Evolutionary conservation across 441 rosid genomes (phyloP).

Genomic region (Sinapis alba): DNA sequence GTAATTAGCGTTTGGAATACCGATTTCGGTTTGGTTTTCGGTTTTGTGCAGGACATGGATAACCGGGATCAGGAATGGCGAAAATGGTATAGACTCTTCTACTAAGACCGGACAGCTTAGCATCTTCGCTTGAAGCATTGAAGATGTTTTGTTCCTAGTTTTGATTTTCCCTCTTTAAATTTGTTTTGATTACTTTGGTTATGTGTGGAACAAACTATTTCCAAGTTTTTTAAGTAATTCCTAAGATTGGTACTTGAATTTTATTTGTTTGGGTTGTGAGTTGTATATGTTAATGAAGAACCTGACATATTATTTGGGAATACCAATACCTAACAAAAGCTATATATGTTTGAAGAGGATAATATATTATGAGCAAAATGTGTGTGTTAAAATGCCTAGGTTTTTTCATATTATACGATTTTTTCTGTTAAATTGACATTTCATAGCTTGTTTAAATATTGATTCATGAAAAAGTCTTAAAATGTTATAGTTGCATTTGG

Average conservation of each 20-base stretch:
- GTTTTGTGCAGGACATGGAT: slow-evolving; percentile 65
- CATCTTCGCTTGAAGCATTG: slow-evolving; percentile 57
- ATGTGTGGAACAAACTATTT: slow-evolving; percentile 29
- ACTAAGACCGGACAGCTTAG: slow-evolving; percentile 76
- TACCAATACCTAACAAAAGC: slow-evolving; percentile 21
- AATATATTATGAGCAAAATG: background rate
- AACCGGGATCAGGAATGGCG: slow-evolving; percentile 57
- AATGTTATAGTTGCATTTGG: background rate
- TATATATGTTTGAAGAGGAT: background rate
- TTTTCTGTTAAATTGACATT: background rate
- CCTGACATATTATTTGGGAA: background rate
- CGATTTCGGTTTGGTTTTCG: too few relatives aligned
- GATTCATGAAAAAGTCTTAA: background rate
- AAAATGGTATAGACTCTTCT: slow-evolving; percentile 65
- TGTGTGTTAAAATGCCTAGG: background rate
- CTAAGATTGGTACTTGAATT: slow-evolving; percentile 7
- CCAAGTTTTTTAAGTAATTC: background rate
- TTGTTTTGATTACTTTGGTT: background rate
- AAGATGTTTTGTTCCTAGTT: slow-evolving; percentile 22
- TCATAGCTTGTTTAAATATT: background rate
- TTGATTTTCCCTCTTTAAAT: background rate
- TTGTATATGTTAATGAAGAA: slow-evolving; percentile 24
- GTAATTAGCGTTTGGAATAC: background rate
- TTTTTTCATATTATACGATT: background rate
- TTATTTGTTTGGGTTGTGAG: slow-evolving; percentile 19